Base-by-base conservation (phyloP, 2,329 filamentous ascomycete species). In the Colletotrichum abscissum region DNA sequence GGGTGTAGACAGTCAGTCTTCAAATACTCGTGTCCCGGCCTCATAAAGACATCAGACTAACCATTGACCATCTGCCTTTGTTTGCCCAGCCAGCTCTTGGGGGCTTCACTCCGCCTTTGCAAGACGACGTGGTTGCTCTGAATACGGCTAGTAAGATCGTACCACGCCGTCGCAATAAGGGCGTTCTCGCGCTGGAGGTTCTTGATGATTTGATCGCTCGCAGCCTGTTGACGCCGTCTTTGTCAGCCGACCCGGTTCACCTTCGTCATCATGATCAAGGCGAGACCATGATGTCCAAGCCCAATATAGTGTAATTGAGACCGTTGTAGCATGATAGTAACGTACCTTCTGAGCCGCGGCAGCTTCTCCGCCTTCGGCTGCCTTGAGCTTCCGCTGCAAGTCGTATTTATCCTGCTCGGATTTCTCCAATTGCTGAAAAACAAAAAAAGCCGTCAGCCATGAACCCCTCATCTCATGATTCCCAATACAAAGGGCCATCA, bases 61-160 rank as follows among this genome's bases (percentile, higher is more conserved):
- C 87, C 87, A 81, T 92, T 92, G 76, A 93, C 90, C 86, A 92
- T 87, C 80, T 91, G 90, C 80, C 94, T 89, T 87, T 97, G 94
- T 86, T 94, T 95, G 79, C 94, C 94, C 77, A 97, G 84, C 93
- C 94, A 97, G 83, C 93, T 95, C 83, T 91, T 92, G 16, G 94
- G 93, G 77, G 89, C 89, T 77, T 96, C 93, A 77, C 91, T 90
- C 77, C 93, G 88, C 76, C 94, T 87, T 79, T 95, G 93, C 75
- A 97, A 84, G 67, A 94, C 91, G 55, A 96, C 92, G 75, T 94
- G 93, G 81, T 95, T 96, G 84, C 93, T 95, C 83, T 97, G 94
- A 77, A 97, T 83, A 64, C 94, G 88, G 79, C 88, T 92, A 30
- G 92, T 92, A 78, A 97, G 89, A 81, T 96, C 94, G 83, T 95